phyloP scores from a whole-genome alignment of 768 basidiomycete genomes.

The Pluteus cervinus region DNA sequence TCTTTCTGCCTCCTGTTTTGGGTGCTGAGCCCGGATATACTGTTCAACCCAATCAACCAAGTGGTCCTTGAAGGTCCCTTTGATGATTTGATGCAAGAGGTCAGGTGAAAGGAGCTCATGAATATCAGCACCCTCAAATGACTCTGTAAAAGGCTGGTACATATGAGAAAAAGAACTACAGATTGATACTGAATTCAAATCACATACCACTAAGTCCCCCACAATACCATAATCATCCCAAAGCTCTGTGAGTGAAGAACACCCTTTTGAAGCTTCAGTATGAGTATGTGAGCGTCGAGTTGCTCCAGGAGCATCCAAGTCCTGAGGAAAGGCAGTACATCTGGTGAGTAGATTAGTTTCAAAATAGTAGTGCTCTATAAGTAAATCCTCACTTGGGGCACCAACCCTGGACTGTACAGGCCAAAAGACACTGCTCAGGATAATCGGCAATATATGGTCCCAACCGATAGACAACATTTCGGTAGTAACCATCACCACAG shows the following conservation, averaged over 20 bases:
- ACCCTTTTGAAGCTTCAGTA: constrained; percentile 13
- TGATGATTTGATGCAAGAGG: constrained; percentile 34
- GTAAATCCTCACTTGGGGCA: constrained; percentile 13
- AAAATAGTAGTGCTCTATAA: constrained; percentile 1
- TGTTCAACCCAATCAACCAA: constrained; percentile 28
- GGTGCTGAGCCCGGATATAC: constrained; percentile 18
- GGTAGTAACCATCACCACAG: constrained; percentile 24
- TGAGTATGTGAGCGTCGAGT: constrained; percentile 14
- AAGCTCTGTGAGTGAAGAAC: constrained; percentile 18
- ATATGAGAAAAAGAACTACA: not conserved
- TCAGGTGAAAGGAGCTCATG: constrained; percentile 26
- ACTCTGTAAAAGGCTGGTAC: constrained; percentile 23
- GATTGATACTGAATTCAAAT: not conserved
- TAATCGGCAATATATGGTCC: constrained; percentile 31
- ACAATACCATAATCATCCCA: constrained; percentile 30
- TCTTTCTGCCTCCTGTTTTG: constrained; percentile 10
- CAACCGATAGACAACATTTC: constrained; percentile 19
- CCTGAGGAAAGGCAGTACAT: too few relatives aligned
- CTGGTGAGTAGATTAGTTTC: not conserved
- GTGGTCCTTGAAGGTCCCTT: constrained; percentile 36
- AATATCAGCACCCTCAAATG: constrained; percentile 29
- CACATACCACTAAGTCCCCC: constrained; percentile 24
- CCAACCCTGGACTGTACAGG: constrained; percentile 27
- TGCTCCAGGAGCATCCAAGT: constrained; percentile 13
- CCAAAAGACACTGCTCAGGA: constrained; percentile 26